phyloP scores from a whole-genome alignment of 345 rosid species.

The Boechera retrofracta region DNA sequence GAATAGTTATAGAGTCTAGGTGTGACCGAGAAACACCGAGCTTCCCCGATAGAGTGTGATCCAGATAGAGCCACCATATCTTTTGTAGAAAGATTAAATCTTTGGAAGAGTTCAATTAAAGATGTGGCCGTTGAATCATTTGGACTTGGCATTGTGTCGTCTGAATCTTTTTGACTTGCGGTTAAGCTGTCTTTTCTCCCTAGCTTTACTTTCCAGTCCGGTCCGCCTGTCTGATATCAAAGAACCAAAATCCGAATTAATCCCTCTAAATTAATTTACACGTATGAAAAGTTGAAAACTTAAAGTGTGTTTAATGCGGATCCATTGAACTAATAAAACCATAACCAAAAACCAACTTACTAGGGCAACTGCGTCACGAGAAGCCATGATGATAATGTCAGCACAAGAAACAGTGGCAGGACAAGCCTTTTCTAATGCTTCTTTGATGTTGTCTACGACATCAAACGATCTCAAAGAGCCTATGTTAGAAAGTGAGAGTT shows the following conservation, averaged over 20 bases:
- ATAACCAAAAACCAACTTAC: constrained; percentile 41
- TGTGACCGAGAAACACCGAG: constrained; percentile 75
- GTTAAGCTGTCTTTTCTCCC: constrained; percentile 79
- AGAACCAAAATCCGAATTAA: neutral
- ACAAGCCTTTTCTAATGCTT: constrained; percentile 68
- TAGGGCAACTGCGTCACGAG: constrained; percentile 85
- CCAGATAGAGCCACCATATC: constrained; percentile 76
- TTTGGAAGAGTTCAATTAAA: constrained; percentile 58
- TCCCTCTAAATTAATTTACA: no score
- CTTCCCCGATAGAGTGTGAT: constrained; percentile 59
- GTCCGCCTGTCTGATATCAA: constrained; percentile 69
- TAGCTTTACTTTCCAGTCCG: constrained; percentile 77
- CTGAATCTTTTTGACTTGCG: constrained; percentile 70
- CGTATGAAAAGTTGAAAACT: no score
- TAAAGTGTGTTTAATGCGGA: no score
- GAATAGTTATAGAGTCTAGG: constrained; percentile 85
- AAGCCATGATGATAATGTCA: constrained; percentile 77
- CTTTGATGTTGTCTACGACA: constrained; percentile 68
- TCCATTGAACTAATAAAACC: neutral
- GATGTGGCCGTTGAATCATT: constrained; percentile 54
- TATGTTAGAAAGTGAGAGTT: constrained; percentile 72
- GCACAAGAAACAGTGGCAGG: constrained; percentile 88
- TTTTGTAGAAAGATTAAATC: constrained; percentile 64
- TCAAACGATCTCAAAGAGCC: constrained; percentile 76
- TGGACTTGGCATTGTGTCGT: constrained; percentile 82